Evolutionary conservation across 192 early-diverging fungal genomes (phyloP).

Genomic region (Podila minutissima): DNA sequence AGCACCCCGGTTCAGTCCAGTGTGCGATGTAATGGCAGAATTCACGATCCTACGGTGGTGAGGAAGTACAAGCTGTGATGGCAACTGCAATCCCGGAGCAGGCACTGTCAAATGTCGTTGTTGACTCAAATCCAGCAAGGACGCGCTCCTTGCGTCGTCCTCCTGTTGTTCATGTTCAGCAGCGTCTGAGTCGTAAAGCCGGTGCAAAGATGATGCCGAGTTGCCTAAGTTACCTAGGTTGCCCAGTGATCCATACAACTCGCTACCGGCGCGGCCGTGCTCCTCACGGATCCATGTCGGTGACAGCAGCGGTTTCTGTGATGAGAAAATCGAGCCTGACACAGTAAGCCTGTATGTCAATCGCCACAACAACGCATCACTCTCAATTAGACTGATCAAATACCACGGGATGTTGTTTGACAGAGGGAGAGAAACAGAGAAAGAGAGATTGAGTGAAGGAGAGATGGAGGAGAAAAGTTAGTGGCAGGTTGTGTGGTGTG

Average conservation of each 20-base stretch:
- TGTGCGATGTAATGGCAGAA: neutral
- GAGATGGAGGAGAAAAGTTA: neutral
- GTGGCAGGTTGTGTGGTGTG: too few relatives aligned
- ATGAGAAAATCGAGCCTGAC: slow-evolving; percentile 40
- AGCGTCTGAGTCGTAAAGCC: neutral
- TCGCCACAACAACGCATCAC: slow-evolving; percentile 37
- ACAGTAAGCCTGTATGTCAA: slow-evolving; percentile 32
- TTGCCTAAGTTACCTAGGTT: neutral
- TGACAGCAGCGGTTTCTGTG: slow-evolving; percentile 18
- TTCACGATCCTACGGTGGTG: slow-evolving; percentile 32
- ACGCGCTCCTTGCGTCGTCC: neutral
- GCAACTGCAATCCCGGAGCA: slow-evolving; percentile 21
- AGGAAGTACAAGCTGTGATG: slow-evolving; percentile 27
- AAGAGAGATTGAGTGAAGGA: neutral
- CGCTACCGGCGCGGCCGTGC: neutral
- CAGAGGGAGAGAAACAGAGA: neutral
- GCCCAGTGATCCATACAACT: neutral
- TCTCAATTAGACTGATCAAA: slow-evolving; percentile 28
- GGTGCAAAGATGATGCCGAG: neutral
- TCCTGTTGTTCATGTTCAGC: neutral
- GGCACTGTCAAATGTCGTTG: too few relatives aligned
- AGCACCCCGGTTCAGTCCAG: neutral
- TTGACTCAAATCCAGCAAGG: too few relatives aligned
- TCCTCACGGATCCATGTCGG: slow-evolving; percentile 15
- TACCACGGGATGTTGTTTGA: neutral